Evolutionary conservation across 2,329 filamentous ascomycete genomes (phyloP).

Genomic region (Monilinia vaccinii-corymbosi): DNA sequence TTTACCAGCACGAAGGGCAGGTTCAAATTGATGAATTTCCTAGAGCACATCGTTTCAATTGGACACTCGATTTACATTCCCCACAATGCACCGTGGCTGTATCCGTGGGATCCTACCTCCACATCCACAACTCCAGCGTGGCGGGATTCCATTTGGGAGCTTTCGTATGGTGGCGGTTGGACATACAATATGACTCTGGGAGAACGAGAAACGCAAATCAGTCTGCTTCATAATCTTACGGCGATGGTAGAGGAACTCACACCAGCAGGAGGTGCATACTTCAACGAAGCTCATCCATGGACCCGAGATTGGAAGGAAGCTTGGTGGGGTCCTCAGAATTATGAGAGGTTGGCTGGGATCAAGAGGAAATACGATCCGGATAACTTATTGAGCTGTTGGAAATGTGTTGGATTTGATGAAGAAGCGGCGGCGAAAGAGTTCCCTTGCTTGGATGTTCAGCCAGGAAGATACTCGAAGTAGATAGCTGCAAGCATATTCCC

Average conservation of each 20-base stretch:
- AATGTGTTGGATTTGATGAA: slow-evolving; percentile 17
- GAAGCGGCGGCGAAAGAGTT: slow-evolving; percentile 5
- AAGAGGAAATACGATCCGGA: slow-evolving; percentile 20
- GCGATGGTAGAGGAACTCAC: slow-evolving; percentile 4
- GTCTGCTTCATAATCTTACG: background rate
- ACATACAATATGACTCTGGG: slow-evolving; percentile 11
- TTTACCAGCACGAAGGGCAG: slow-evolving; percentile 8
- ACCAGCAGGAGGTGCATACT: slow-evolving; percentile 14
- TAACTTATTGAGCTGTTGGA: slow-evolving; percentile 16
- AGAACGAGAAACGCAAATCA: background rate
- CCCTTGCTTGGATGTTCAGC: slow-evolving; percentile 7
- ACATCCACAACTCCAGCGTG: slow-evolving; percentile 17
- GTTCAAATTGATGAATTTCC: slow-evolving; percentile 7
- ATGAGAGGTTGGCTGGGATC: slow-evolving; percentile 14
- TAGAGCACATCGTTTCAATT: slow-evolving; percentile 9
- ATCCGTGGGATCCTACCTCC: slow-evolving; percentile 9
- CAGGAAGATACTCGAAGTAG: background rate
- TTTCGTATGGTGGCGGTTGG: slow-evolving; percentile 4
- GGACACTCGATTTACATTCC: slow-evolving; percentile 14
- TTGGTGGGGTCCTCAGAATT: slow-evolving; percentile 16
- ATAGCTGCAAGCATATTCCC: background rate
- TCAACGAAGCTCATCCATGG: slow-evolving; percentile 17
- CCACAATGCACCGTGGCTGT: slow-evolving; percentile 13
- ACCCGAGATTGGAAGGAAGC: slow-evolving; percentile 14
- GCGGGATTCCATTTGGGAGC: slow-evolving; percentile 13